Base-by-base conservation (phyloP, 441 rosid species). In the Hypseocharis bilobata region DNA sequence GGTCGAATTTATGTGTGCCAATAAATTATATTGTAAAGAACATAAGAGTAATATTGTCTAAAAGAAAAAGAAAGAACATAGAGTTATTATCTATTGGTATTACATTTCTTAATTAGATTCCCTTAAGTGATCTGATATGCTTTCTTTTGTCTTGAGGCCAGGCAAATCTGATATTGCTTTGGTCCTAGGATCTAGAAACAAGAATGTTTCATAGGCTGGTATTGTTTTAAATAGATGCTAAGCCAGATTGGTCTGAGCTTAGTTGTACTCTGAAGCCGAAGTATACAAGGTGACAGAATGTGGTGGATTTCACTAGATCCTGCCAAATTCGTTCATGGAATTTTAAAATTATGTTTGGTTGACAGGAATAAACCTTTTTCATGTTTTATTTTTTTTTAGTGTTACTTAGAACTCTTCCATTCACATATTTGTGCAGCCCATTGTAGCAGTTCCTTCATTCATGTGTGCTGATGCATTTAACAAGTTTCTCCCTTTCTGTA, bases 361-460 rank as follows among this genome's bases (percentile, higher is more conserved):
- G 5, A 13, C 51, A 44, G 51, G n/a, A n/a, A 44, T 44, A 3
- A n/a, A 44, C 14, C 14, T 42, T 42, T 42, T 42, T 36, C 6
- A n/a, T n/a, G n/a, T n/a, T n/a, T 52, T 38, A 36, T 65, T 32
- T 56, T 27, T 52, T 32, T 20, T 23, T 54, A 3, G 20, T 62
- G 56, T 29, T 49, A n/a, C 34, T 67, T 62, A 25, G 17, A 11
- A 2, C 23, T 47, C 54, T 16, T 47, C 23, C 7, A 49, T 54
- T 30, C 63, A 42, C 49, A 34, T 45, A 27, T 8, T 36, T 28
- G 29, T 68, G 76, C 89, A 94, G 98, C 99, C 99, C 68, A 74
- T 94, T 16, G 96, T 94, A 22, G 99, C 96, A 25, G 97, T 94
- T 80, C 99, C 99, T 63, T 88, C 97, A 8, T 94, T 91, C 69